Percentiles rank a stretch among this genome's conserved stretches.
phyloP scores from a whole-genome alignment of 768 basidiomycete genomes.

The Suillus fuscotomentosus region DNA sequence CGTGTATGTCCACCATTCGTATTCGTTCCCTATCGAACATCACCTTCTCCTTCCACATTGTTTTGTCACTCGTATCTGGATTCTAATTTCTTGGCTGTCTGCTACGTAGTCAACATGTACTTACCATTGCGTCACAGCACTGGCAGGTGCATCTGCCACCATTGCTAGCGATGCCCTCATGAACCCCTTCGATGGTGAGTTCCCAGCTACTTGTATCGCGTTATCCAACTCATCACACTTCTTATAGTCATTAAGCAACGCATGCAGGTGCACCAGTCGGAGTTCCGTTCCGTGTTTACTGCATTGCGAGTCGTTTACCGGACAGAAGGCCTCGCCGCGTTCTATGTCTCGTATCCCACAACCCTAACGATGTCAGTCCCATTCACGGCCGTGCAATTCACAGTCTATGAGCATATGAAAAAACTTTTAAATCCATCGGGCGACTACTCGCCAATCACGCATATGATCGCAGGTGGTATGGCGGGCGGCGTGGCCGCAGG shows the following conservation, averaged over 20 bases:
- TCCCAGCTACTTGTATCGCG: background rate
- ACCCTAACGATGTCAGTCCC: constrained; percentile 96
- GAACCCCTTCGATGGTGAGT: constrained; percentile 98
- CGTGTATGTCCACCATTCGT: constrained; percentile 56
- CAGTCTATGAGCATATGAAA: constrained; percentile 94
- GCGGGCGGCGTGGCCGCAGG: constrained; percentile 95
- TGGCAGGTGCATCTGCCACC: constrained; percentile 93
- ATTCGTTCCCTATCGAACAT: constrained; percentile 5
- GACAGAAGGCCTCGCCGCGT: constrained; percentile 84
- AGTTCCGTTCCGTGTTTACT: constrained; percentile 83
- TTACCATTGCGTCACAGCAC: constrained; percentile 48
- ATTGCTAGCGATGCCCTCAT: constrained; percentile 96
- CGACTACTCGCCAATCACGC: constrained; percentile 89
- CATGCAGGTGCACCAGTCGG: constrained; percentile 96
- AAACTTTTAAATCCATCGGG: constrained; percentile 79
- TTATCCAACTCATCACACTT: constrained; percentile 11
- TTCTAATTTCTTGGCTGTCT: background rate
- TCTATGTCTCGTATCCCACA: constrained; percentile 98
- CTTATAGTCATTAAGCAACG: constrained; percentile 94
- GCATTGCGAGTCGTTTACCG: constrained; percentile 84
- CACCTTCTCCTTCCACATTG: constrained; percentile 6
- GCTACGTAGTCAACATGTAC: background rate
- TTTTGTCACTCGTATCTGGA: background rate
- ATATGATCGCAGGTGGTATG: constrained; percentile 88
- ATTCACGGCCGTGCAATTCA: constrained; percentile 97